A percentile compares a stretch with the other conserved stretches of the same genome.
These are phyloP conservation scores for Candida sanyaensis DNA, from an alignment of 1,139 yeast species.

Conservation along the genomic window DNA sequence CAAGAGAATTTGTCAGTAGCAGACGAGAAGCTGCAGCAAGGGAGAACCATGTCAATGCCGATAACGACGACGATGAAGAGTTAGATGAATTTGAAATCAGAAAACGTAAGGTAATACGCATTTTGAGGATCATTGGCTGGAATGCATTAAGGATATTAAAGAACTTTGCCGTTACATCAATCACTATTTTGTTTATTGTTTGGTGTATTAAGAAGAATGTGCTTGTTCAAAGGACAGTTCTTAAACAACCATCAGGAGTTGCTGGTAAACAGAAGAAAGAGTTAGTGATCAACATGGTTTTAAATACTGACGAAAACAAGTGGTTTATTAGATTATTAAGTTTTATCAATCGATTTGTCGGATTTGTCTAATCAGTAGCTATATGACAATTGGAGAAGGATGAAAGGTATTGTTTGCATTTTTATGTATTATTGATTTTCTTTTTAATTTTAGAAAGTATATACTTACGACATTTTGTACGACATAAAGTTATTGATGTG, in stretches of 20 bases:
- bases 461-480: slow-evolving; percentile 1
- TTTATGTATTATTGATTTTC: too few relatives aligned
- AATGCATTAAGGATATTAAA: slow-evolving; percentile 31
- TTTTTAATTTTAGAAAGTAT: background rate
- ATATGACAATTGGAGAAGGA: background rate
- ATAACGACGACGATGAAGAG: slow-evolving; percentile 13
- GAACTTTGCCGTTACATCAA: slow-evolving; percentile 38
- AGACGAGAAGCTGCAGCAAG: slow-evolving; percentile 14
- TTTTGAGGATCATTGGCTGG: slow-evolving; percentile 31
- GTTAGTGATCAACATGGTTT: slow-evolving; percentile 46
- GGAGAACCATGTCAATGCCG: slow-evolving; percentile 15
- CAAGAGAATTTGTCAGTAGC: slow-evolving; percentile 34
- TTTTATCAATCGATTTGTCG: slow-evolving; percentile 45
- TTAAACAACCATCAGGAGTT: slow-evolving; percentile 29
- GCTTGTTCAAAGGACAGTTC: slow-evolving; percentile 40
- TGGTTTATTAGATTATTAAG: slow-evolving; percentile 46
- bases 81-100: slow-evolving; percentile 27
- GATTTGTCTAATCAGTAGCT: slow-evolving; percentile 35
- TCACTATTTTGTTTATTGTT: slow-evolving; percentile 41
- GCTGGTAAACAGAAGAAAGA: slow-evolving; percentile 32
- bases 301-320: slow-evolving; percentile 46
- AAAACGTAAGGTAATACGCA: slow-evolving; percentile 23
- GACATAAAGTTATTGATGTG: background rate
- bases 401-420: background rate
- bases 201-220: slow-evolving; percentile 50